Percentiles rank a stretch among this genome's conserved stretches.
These are phyloP conservation scores for Microsporum canis DNA, from an alignment of 2,329 filamentous ascomycete genomes.

Conservation along the genomic window DNA sequence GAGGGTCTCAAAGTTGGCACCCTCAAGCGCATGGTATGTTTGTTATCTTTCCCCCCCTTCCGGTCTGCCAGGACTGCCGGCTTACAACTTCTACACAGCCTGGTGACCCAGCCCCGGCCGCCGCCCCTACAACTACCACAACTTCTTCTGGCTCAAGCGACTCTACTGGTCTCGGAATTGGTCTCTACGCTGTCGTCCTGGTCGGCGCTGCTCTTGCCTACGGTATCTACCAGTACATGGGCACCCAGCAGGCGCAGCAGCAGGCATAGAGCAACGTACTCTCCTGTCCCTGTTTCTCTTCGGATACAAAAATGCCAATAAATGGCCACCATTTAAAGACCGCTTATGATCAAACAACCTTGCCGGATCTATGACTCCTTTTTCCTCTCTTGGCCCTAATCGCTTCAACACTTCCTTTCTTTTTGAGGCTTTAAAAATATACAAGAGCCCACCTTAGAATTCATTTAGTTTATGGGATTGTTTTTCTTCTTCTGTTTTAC, in stretches of 20 bases:
- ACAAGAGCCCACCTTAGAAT: slow-evolving; percentile 1
- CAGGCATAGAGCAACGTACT: neutral
- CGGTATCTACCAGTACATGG: slow-evolving; percentile 71
- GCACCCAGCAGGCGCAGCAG: slow-evolving; percentile 9
- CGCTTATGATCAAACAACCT: neutral
- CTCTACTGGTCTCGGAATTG: slow-evolving; percentile 52
- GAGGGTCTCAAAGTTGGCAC: slow-evolving; percentile 61
- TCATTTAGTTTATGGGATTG: slow-evolving; percentile 3
- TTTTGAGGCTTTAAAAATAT: neutral
- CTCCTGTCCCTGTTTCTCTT: neutral
- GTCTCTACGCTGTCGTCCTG: slow-evolving; percentile 69
- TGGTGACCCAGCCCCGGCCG: slow-evolving; percentile 62
- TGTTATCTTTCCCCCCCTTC: neutral
- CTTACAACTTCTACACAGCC: slow-evolving; percentile 34
- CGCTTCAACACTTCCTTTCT: neutral
- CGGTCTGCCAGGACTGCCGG: neutral
- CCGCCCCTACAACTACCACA: slow-evolving; percentile 39
- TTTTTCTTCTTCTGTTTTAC: neutral
- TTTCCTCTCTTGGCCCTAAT: neutral
- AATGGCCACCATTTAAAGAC: neutral
- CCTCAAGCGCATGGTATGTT: slow-evolving; percentile 67
- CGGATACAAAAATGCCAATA: neutral
- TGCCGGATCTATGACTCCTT: slow-evolving; percentile 1
- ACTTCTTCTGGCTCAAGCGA: slow-evolving; percentile 21
- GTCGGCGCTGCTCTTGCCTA: slow-evolving; percentile 67